phyloP scores from a whole-genome alignment of 2,329 filamentous ascomycete species.

The Dryadomyces quercus-mongolicae region DNA sequence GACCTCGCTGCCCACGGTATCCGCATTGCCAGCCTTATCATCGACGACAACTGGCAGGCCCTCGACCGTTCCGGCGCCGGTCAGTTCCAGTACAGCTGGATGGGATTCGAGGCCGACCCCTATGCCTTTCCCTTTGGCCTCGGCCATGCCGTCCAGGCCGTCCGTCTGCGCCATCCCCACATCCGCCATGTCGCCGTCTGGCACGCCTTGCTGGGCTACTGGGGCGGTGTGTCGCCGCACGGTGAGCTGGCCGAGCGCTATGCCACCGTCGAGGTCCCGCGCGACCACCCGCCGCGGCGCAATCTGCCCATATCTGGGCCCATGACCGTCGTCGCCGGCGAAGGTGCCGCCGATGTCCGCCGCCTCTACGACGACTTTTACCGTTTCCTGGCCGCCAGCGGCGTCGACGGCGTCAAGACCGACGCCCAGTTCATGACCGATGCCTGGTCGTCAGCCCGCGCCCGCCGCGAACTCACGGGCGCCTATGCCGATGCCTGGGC shows the following conservation, averaged over 20 bases:
- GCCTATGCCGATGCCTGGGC: constrained; percentile 82
- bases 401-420: constrained; percentile 81
- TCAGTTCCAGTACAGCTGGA: constrained; percentile 55
- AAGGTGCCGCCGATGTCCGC: constrained; percentile 41
- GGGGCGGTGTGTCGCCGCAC: constrained; percentile 72
- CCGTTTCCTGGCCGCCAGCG: constrained; percentile 57
- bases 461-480: constrained; percentile 58
- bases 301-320: constrained; percentile 44
- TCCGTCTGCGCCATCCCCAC: constrained; percentile 56
- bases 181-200: constrained; percentile 84
- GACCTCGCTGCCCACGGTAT: constrained; percentile 59
- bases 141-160: constrained; percentile 54
- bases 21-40: constrained; percentile 74
- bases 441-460: constrained; percentile 52
- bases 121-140: constrained; percentile 70
- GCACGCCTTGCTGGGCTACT: constrained; percentile 82
- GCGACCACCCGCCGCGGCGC: constrained; percentile 32
- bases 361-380: constrained; percentile 90
- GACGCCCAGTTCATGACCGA: constrained; percentile 89
- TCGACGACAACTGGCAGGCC: constrained; percentile 95
- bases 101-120: constrained; percentile 74
- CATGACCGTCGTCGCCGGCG: constrained; percentile 55
- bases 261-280: constrained; percentile 53
- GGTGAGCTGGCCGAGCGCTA: constrained; percentile 68
- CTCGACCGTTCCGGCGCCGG: constrained; percentile 36